Percentiles rank a stretch among this genome's conserved stretches.
Conservation (phyloP, 2,329 filamentous ascomycete genomes). For the Epichloe aotearoae region DNA sequence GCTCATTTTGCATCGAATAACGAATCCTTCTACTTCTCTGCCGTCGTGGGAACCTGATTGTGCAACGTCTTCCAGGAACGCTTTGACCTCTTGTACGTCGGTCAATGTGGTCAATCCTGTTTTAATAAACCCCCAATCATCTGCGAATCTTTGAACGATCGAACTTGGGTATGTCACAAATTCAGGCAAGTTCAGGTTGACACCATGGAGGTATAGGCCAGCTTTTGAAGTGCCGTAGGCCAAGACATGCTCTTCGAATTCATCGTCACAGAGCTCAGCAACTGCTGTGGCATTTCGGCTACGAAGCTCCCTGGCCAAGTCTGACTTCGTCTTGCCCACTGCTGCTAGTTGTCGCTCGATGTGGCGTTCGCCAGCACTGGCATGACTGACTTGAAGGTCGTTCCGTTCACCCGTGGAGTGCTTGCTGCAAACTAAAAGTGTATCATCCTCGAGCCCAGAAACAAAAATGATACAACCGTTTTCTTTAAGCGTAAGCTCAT, state of each 20-base stretch:
- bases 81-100: slow-evolving; percentile 58
- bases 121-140: slow-evolving; percentile 88
- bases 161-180: slow-evolving; percentile 77
- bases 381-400: slow-evolving; percentile 66
- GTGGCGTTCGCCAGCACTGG: slow-evolving; percentile 68
- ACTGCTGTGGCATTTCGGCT: slow-evolving; percentile 84
- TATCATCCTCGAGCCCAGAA: slow-evolving; percentile 76
- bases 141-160: slow-evolving; percentile 80
- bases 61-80: slow-evolving; percentile 71
- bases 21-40: slow-evolving; percentile 91
- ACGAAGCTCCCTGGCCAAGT: slow-evolving; percentile 65
- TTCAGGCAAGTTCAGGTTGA: slow-evolving; percentile 88
- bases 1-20: slow-evolving; percentile 72
- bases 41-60: slow-evolving; percentile 84
- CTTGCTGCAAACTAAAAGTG: slow-evolving; percentile 94
- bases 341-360: slow-evolving; percentile 65
- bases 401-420: slow-evolving; percentile 79
- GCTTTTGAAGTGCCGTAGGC: slow-evolving; percentile 72
- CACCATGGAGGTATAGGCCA: slow-evolving; percentile 87
- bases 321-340: slow-evolving; percentile 64
- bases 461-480: slow-evolving; percentile 99
- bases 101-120: slow-evolving; percentile 68
- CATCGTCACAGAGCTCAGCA: slow-evolving; percentile 90
- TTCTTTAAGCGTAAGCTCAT: slow-evolving; percentile 93
- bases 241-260: slow-evolving; percentile 92